Percentiles rank a stretch among this genome's conserved stretches.
Conservation (phyloP, 2,329 filamentous ascomycete species). For the Aspergillus chevalieri region DNA sequence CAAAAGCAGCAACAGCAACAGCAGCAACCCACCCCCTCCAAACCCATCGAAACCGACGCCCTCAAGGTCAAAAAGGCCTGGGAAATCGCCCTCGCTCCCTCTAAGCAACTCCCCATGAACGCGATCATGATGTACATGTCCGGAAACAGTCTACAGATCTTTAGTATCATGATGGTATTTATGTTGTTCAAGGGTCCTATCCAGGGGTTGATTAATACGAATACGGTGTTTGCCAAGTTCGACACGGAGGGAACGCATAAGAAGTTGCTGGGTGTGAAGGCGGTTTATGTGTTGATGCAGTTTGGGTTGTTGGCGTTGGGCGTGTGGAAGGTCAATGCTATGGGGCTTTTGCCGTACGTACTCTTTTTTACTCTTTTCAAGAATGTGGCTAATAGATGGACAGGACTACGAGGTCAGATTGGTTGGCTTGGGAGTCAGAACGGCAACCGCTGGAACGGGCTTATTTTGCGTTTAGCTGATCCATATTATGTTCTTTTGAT, state of each 20-base stretch:
- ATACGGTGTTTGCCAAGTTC: constrained; percentile 83
- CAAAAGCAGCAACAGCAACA: constrained; percentile 27
- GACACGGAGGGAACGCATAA: constrained; percentile 71
- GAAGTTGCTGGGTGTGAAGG: constrained; percentile 75
- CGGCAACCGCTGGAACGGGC: constrained; percentile 63
- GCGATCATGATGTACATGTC: constrained; percentile 99
- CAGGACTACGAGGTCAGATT: constrained; percentile 91
- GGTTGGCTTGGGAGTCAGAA: constrained; percentile 89
- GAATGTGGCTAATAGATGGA: neutral
- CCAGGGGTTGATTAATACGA: constrained; percentile 73
- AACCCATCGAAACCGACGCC: constrained; percentile 79
- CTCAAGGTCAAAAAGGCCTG: constrained; percentile 98
- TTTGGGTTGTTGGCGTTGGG: constrained; percentile 75
- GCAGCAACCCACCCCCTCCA: constrained; percentile 22
- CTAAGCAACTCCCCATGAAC: constrained; percentile 95
- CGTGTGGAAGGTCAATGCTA: constrained; percentile 92
- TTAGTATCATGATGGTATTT: constrained; percentile 99
- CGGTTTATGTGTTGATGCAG: constrained; percentile 83
- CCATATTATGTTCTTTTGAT: neutral
- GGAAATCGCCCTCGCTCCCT: constrained; percentile 89
- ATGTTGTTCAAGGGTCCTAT: constrained; percentile 98
- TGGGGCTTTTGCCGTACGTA: constrained; percentile 86
- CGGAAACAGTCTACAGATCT: constrained; percentile 95
- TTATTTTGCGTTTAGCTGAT: constrained; percentile 50
- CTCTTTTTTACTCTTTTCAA: constrained; percentile 2